These are phyloP conservation scores for Cichorium intybus DNA, from an alignment of 140 eudicot species.

Conservation along the genomic window DNA sequence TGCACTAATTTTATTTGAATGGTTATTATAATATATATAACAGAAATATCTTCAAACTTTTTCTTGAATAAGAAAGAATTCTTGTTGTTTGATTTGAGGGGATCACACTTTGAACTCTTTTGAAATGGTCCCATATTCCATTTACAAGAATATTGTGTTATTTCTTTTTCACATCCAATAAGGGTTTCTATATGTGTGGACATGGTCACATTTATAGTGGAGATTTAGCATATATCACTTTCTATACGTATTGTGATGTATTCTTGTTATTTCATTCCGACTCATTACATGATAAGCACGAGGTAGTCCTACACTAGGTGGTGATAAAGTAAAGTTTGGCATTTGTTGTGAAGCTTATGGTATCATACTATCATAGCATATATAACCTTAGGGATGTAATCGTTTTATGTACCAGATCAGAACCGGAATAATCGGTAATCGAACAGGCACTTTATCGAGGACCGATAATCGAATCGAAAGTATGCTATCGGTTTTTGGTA, in stretches of 20 bases:
- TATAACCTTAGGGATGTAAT: neutral
- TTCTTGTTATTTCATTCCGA: conserved; percentile 10
- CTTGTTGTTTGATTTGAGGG: conserved; percentile 32
- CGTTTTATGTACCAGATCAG: too few relatives aligned
- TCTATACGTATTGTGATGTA: conserved; percentile 7
- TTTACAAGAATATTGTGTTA: conserved; percentile 29
- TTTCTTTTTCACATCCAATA: conserved; percentile 28
- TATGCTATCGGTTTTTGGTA: too few relatives aligned
- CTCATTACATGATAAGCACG: neutral
- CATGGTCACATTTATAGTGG: conserved; percentile 35
- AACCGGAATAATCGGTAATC: too few relatives aligned
- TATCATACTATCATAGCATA: neutral
- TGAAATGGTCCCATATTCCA: conserved; percentile 37
- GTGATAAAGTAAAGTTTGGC: conserved; percentile 6
- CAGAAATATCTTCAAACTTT: conserved; percentile 27
- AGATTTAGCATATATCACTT: conserved; percentile 31
- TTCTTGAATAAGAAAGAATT: conserved; percentile 12
- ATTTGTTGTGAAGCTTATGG: neutral
- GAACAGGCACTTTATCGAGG: too few relatives aligned
- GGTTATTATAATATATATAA: conserved; percentile 5
- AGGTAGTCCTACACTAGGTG: neutral
- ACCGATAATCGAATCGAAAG: too few relatives aligned
- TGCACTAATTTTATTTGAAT: conserved; percentile 16
- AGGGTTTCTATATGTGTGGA: conserved; percentile 37
- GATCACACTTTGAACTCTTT: conserved; percentile 35